phyloP scores from a whole-genome alignment of 2,329 filamentous ascomycete genomes.

The Didymella exigua region DNA sequence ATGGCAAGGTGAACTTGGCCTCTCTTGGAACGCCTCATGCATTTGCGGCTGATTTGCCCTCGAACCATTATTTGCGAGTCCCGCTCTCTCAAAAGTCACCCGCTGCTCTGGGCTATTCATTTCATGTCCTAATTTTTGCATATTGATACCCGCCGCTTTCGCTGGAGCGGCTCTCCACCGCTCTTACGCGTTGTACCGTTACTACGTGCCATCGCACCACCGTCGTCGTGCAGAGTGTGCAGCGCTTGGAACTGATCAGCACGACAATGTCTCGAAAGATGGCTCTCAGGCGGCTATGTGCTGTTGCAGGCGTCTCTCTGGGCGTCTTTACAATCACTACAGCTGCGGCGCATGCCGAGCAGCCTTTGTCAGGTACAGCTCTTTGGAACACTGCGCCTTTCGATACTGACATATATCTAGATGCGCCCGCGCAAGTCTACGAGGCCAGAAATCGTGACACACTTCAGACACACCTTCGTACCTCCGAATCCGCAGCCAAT shows the following conservation, averaged over 20 bases:
- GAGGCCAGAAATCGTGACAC: conserved; percentile 23
- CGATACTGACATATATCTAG: conserved; percentile 13
- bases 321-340: conserved; percentile 10
- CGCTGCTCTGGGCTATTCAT: conserved; percentile 6
- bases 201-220: background rate
- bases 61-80: conserved; percentile 14
- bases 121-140: conserved; percentile 12
- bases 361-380: conserved; percentile 13
- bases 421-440: conserved; percentile 14
- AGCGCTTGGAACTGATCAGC: background rate
- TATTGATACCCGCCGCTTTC: conserved; percentile 18
- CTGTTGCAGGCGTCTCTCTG: conserved; percentile 8
- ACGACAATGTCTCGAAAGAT: conserved; percentile 10
- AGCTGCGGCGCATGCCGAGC: conserved; percentile 6
- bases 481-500: background rate
- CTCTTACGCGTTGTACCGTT: background rate
- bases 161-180: conserved; percentile 13
- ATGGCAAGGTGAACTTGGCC: conserved; percentile 24
- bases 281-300: conserved; percentile 6
- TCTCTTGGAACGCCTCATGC: conserved; percentile 18
- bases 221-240: background rate
- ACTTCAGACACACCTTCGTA: conserved; percentile 2
- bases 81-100: conserved; percentile 3
- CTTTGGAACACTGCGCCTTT: background rate
- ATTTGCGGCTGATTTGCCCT: conserved; percentile 22